These are phyloP conservation scores for Albizia julibrissin DNA, from an alignment of 306 rosid species.

Conservation along the genomic window DNA sequence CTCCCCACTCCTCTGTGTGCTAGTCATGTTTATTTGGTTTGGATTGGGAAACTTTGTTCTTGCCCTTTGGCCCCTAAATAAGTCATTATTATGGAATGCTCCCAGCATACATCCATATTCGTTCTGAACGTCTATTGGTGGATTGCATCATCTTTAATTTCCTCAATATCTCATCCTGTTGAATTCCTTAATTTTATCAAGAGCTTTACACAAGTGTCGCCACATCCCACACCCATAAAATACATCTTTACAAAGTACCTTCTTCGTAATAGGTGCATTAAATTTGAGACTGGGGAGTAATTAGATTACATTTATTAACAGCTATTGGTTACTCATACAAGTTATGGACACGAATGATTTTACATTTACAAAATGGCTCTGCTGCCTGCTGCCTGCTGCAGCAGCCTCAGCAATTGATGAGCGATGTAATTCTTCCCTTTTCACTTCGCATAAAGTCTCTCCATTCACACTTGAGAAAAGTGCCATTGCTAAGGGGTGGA, in stretches of 20 bases:
- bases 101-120: neutral
- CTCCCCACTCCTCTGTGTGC: neutral
- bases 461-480: slow-evolving; percentile 44
- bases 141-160: neutral
- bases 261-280: neutral
- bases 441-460: slow-evolving; percentile 1
- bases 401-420: slow-evolving; percentile 27
- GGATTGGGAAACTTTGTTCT: neutral
- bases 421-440: neutral
- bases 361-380: slow-evolving; percentile 54
- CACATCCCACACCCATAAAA: neutral
- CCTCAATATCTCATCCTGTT: neutral
- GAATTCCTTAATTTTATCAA: neutral
- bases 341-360: slow-evolving; percentile 22
- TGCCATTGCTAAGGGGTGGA: slow-evolving; percentile 47
- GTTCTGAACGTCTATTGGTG: neutral
- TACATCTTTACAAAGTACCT: neutral
- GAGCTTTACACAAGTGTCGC: neutral
- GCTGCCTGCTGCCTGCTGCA: slow-evolving; percentile 47
- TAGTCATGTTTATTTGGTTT: neutral
- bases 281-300: slow-evolving; percentile 10
- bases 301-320: slow-evolving; percentile 30
- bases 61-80: neutral
- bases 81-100: neutral
- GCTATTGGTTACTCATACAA: slow-evolving; percentile 36